A percentile compares a stretch with the other conserved stretches of the same genome.
Evolutionary conservation across 139 green algal species (phyloP).

Genomic region (Trebouxia sp.): DNA sequence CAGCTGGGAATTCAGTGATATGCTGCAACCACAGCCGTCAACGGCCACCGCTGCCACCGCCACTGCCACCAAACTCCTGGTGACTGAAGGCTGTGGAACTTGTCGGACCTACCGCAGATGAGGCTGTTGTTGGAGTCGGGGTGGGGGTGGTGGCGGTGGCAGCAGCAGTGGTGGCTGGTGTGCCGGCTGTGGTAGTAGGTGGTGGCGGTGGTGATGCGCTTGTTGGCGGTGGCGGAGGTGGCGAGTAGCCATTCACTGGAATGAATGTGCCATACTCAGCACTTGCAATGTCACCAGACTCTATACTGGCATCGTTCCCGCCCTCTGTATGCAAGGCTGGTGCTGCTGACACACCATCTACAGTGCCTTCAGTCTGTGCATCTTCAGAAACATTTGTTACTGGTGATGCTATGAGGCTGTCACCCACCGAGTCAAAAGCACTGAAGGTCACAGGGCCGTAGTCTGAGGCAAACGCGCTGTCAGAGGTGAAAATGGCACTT

Average conservation of each 20-base stretch:
- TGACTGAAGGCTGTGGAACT: not conserved
- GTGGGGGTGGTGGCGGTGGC: constrained; percentile 9
- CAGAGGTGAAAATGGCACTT: not conserved
- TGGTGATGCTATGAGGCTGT: not conserved
- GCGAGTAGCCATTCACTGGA: not conserved
- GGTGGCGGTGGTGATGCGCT: not conserved
- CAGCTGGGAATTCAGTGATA: no score
- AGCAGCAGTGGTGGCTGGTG: not conserved
- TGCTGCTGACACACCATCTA: not conserved
- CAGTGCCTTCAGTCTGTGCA: not conserved
- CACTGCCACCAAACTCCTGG: not conserved
- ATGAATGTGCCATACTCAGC: constrained; percentile 9
- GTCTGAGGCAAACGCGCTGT: constrained; percentile 3
- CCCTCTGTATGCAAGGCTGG: not conserved
- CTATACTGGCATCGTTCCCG: not conserved
- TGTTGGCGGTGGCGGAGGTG: not conserved
- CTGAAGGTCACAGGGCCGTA: not conserved
- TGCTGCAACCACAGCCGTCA: not conserved
- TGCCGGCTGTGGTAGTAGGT: not conserved
- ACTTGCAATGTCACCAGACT: no score
- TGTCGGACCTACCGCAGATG: constrained; percentile 9
- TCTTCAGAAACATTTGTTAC: no score
- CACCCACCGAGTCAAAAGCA: not conserved
- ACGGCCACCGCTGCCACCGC: not conserved
- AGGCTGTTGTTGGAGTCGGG: not conserved